These are phyloP conservation scores for Crepidotus variabilis DNA, from an alignment of 768 basidiomycete genomes.

Conservation along the genomic window DNA sequence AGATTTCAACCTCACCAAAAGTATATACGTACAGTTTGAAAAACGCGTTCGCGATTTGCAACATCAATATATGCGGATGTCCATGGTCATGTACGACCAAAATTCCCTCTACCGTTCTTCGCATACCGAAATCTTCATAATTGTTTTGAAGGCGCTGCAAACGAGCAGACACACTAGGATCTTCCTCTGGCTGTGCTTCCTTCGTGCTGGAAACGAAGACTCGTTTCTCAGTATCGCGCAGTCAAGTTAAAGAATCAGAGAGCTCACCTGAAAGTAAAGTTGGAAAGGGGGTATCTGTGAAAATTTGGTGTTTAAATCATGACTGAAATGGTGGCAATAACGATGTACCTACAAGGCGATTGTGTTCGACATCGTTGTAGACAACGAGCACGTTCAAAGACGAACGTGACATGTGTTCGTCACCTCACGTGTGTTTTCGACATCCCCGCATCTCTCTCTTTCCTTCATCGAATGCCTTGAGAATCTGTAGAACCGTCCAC, in stretches of 20 bases:
- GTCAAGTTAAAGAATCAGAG: not conserved
- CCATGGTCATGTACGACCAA: slow-evolving; percentile 95
- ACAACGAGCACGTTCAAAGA: not conserved
- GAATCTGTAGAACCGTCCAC: no score
- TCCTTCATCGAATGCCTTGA: no score
- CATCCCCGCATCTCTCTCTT: no score
- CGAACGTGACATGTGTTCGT: not conserved
- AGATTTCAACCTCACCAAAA: no score
- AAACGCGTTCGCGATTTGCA: slow-evolving; percentile 98
- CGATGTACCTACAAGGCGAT: slow-evolving; percentile 40
- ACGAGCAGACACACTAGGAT: slow-evolving; percentile 92
- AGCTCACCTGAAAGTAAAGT: slow-evolving; percentile 84
- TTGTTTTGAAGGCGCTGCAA: slow-evolving; percentile 93
- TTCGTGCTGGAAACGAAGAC: slow-evolving; percentile 62
- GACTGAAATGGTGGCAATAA: not conserved
- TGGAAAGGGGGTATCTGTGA: slow-evolving; percentile 75
- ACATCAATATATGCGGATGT: slow-evolving; percentile 95
- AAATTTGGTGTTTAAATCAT: slow-evolving; percentile 7
- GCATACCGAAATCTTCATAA: slow-evolving; percentile 96
- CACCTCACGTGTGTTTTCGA: no score
- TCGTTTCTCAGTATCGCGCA: not conserved
- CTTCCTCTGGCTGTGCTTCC: slow-evolving; percentile 96
- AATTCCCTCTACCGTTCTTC: slow-evolving; percentile 88
- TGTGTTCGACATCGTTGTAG: slow-evolving; percentile 42
- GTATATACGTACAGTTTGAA: slow-evolving; percentile 81